phyloP scores from a whole-genome alignment of 202 grass and related monocot genomes.

The Panicum virgatum region DNA sequence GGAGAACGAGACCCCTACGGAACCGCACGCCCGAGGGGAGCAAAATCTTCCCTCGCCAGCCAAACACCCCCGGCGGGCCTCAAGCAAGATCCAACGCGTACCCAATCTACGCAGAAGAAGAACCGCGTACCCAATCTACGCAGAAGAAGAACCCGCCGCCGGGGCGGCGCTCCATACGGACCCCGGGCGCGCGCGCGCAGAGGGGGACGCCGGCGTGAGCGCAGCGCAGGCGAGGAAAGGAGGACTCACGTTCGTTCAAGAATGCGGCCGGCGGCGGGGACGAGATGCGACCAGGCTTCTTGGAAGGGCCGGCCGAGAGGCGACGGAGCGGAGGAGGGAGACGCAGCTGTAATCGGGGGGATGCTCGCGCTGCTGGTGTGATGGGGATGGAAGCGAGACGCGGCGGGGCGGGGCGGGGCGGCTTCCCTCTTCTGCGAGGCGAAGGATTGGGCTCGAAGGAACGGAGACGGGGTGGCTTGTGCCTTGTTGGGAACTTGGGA shows the following conservation, averaged over 20 bases:
- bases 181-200: not conserved
- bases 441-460: not conserved
- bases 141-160: too few species aligned
- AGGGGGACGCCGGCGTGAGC: not conserved
- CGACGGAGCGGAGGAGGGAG: too few species aligned
- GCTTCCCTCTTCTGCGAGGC: too few species aligned
- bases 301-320: not conserved
- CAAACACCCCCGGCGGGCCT: not conserved
- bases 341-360: not conserved
- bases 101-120: not conserved
- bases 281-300: not conserved
- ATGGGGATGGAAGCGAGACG: not conserved
- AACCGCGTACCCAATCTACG: too few species aligned
- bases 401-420: not conserved
- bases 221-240: not conserved
- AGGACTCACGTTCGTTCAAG: constrained; percentile 32
- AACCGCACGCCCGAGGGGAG: not conserved
- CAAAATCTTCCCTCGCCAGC: not conserved
- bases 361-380: not conserved
- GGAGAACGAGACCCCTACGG: not conserved
- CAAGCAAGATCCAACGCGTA: not conserved
- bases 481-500: not conserved
- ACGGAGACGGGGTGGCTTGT: not conserved
- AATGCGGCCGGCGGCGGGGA: not conserved
- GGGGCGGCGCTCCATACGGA: not conserved